Percentiles rank a stretch among this genome's conserved stretches.
Conservation (phyloP, 2,329 filamentous ascomycete species). For the Colletotrichum gloeosporioides region DNA sequence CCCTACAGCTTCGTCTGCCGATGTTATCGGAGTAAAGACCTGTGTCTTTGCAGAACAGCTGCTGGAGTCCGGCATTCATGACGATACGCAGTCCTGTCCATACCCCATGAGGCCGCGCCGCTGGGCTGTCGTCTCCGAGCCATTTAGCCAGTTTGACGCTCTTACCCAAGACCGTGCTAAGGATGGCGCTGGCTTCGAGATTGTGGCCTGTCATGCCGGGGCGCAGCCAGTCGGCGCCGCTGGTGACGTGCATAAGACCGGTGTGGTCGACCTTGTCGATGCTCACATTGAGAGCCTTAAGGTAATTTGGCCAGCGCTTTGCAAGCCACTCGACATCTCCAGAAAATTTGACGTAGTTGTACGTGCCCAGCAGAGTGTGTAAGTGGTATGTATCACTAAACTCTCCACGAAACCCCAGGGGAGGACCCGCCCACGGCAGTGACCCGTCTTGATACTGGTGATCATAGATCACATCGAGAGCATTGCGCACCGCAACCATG, state of each 20-base stretch:
- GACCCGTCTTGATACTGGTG: constrained; percentile 46
- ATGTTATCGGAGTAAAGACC: constrained; percentile 52
- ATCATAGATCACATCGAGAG: constrained; percentile 47
- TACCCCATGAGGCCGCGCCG: not conserved
- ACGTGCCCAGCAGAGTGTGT: constrained; percentile 56
- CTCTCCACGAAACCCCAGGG: constrained; percentile 38
- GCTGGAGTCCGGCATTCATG: constrained; percentile 26
- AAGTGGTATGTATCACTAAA: constrained; percentile 63
- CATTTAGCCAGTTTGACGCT: constrained; percentile 51
- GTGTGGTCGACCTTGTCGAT: constrained; percentile 35
- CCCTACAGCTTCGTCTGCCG: constrained; percentile 34
- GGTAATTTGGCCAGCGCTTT: constrained; percentile 50
- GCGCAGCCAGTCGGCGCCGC: constrained; percentile 56
- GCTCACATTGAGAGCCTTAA: constrained; percentile 36
- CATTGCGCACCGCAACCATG: constrained; percentile 48
- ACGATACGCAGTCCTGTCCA: constrained; percentile 22
- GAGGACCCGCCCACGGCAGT: constrained; percentile 55
- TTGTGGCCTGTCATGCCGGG: constrained; percentile 56
- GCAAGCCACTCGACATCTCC: constrained; percentile 48
- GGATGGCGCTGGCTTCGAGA: constrained; percentile 55
- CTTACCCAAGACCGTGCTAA: constrained; percentile 56
- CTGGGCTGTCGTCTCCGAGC: constrained; percentile 37
- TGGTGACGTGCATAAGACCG: constrained; percentile 54
- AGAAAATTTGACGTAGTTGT: constrained; percentile 54
- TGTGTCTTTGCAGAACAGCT: constrained; percentile 26